phyloP scores from a whole-genome alignment of 2,329 filamentous ascomycete genomes.

The Tolypocladium cylindrosporum region DNA sequence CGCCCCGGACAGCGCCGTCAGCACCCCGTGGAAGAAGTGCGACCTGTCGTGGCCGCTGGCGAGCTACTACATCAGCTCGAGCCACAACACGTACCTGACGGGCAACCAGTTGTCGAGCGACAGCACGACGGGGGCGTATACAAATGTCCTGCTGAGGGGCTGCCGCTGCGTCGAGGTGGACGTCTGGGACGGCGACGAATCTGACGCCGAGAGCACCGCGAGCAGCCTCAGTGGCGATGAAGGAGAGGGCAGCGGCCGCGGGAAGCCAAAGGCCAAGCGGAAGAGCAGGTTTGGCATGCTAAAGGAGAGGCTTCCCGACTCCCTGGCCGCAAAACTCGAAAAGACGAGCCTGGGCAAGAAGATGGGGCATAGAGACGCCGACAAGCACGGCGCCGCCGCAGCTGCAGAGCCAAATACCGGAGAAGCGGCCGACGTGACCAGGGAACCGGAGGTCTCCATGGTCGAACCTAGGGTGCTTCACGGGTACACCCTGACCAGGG shows the following conservation, averaged over 20 bases:
- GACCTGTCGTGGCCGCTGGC: slow-evolving; percentile 69
- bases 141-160: slow-evolving; percentile 69
- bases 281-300: slow-evolving; percentile 54
- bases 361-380: slow-evolving; percentile 20
- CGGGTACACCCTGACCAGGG: slow-evolving; percentile 83
- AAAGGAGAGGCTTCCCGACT: slow-evolving; percentile 42
- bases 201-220: slow-evolving; percentile 52
- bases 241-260: slow-evolving; percentile 24
- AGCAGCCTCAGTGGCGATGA: slow-evolving; percentile 41
- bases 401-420: background rate
- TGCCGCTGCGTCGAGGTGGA: slow-evolving; percentile 92
- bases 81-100: slow-evolving; percentile 88
- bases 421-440: slow-evolving; percentile 4
- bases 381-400: slow-evolving; percentile 1
- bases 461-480: slow-evolving; percentile 73
- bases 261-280: slow-evolving; percentile 38
- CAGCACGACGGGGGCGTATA: slow-evolving; percentile 82
- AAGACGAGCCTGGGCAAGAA: slow-evolving; percentile 37
- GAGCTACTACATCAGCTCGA: slow-evolving; percentile 89
- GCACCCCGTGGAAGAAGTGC: slow-evolving; percentile 27
- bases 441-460: slow-evolving; percentile 17
- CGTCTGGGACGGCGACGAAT: slow-evolving; percentile 86
- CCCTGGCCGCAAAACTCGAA: slow-evolving; percentile 33
- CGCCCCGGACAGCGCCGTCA: slow-evolving; percentile 33
- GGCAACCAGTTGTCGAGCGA: slow-evolving; percentile 81